These are phyloP conservation scores for Ilyonectria sp. DNA, from an alignment of 2,329 filamentous ascomycete species.

Conservation along the genomic window DNA sequence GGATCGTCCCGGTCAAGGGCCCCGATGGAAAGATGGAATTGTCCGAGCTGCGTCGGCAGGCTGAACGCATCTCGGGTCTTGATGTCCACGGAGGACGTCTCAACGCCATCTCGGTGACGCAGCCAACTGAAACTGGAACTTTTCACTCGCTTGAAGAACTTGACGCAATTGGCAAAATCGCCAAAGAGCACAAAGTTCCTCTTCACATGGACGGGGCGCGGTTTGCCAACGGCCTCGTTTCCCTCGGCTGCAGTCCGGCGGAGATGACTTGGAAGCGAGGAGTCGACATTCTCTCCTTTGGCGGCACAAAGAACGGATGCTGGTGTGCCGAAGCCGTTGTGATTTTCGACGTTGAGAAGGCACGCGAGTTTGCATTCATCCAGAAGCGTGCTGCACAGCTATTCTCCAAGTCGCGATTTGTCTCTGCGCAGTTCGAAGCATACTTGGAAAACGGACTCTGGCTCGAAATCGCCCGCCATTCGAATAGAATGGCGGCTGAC, in stretches of 20 bases:
- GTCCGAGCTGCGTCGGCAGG: slow-evolving; percentile 8
- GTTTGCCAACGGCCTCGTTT: slow-evolving; percentile 15
- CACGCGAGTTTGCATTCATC: slow-evolving; percentile 6
- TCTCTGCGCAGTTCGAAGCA: slow-evolving; percentile 13
- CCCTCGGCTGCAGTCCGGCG: slow-evolving; percentile 14
- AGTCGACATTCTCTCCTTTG: slow-evolving; percentile 17
- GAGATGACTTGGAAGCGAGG: slow-evolving; percentile 22
- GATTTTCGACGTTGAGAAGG: slow-evolving; percentile 1
- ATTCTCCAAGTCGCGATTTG: slow-evolving; percentile 17
- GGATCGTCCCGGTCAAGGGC: slow-evolving; percentile 5
- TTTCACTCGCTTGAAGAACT: slow-evolving; percentile 14
- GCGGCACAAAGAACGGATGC: slow-evolving; percentile 17
- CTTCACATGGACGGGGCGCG: slow-evolving; percentile 20
- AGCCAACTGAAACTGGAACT: slow-evolving; percentile 14
- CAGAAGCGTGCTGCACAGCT: slow-evolving; percentile 17
- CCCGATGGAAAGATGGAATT: slow-evolving; percentile 10
- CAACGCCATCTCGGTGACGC: slow-evolving; percentile 13
- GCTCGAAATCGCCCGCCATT: slow-evolving; percentile 1
- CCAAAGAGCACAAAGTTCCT: slow-evolving; percentile 7
- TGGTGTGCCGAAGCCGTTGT: slow-evolving; percentile 19
- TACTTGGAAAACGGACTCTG: slow-evolving; percentile 6
- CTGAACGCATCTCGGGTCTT: slow-evolving; percentile 5
- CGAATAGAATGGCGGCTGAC: slow-evolving; percentile 14
- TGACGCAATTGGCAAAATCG: slow-evolving; percentile 3
- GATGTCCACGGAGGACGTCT: slow-evolving; percentile 12